Conservation (phyloP, 495 filamentous ascomycete species). For the Ramalina peruviana region DNA sequence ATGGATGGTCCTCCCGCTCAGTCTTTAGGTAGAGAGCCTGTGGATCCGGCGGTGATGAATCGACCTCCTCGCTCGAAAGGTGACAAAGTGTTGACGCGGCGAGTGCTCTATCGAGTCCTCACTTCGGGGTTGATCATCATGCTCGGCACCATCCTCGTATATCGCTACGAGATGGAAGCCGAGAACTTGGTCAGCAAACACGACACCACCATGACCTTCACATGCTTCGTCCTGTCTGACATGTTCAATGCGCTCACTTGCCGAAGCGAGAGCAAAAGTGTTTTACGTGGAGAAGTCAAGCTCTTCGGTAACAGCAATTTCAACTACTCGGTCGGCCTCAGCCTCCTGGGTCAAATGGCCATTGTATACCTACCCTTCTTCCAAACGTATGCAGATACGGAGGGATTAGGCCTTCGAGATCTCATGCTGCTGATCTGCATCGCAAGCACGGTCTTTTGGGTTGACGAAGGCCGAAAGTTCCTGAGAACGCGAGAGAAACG, state of each 20-base stretch:
- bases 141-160: slow-evolving; percentile 78
- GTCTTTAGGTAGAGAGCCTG: slow-evolving; percentile 89
- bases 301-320: slow-evolving; percentile 83
- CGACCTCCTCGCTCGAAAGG: slow-evolving; percentile 72
- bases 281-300: slow-evolving; percentile 72
- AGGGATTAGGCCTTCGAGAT: slow-evolving; percentile 62
- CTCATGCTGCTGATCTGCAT: slow-evolving; percentile 54
- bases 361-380: slow-evolving; percentile 91
- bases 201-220: slow-evolving; percentile 99
- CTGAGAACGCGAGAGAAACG: slow-evolving; percentile 21
- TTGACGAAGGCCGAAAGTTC: slow-evolving; percentile 80
- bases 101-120: slow-evolving; percentile 68
- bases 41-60: slow-evolving; percentile 88
- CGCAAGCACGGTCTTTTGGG: slow-evolving; percentile 86
- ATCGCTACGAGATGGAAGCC: slow-evolving; percentile 71
- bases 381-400: slow-evolving; percentile 90
- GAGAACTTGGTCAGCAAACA: slow-evolving; percentile 64
- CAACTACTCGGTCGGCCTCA: slow-evolving; percentile 81
- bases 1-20: slow-evolving; percentile 98
- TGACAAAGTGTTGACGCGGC: slow-evolving; percentile 74
- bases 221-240: slow-evolving; percentile 94
- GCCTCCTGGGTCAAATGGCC: slow-evolving; percentile 67
- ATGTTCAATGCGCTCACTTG: slow-evolving; percentile 97
- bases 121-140: slow-evolving; percentile 85
- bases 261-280: slow-evolving; percentile 77